Percentiles rank a stretch among this genome's conserved stretches.
phyloP scores from a whole-genome alignment of 1,284 basidiomycete species.

The Athelia psychrophila region DNA sequence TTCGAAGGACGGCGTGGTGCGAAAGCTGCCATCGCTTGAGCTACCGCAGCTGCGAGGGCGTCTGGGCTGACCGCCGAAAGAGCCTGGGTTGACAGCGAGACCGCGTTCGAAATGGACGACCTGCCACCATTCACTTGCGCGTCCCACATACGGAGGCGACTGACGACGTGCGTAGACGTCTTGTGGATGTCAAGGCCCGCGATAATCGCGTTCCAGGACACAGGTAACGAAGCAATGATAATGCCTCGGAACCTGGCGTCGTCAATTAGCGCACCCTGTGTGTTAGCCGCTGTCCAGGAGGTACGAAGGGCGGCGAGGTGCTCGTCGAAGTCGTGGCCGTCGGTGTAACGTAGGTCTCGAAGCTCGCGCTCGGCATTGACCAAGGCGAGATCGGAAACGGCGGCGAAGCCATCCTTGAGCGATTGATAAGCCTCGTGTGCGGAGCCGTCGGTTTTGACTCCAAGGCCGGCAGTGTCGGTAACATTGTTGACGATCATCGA shows the following conservation, averaged over 20 bases:
- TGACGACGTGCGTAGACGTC: neutral
- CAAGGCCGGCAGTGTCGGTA: slow-evolving; percentile 16
- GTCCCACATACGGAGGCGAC: neutral
- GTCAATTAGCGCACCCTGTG: neutral
- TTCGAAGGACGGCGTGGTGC: too few relatives aligned
- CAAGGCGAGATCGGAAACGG: slow-evolving; percentile 5
- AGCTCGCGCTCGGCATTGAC: slow-evolving; percentile 6
- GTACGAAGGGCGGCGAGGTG: neutral
- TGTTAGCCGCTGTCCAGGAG: neutral
- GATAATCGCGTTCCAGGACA: neutral
- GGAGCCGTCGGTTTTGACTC: slow-evolving; percentile 10
- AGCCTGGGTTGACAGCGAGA: neutral
- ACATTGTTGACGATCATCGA: slow-evolving; percentile 14
- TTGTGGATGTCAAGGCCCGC: neutral
- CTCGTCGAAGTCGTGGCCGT: neutral
- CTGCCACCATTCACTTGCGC: neutral
- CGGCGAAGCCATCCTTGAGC: slow-evolving; percentile 4
- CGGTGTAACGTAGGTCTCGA: neutral
- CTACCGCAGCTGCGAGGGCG: too few relatives aligned
- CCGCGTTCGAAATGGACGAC: neutral
- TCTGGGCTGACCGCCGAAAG: too few relatives aligned
- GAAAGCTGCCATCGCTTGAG: too few relatives aligned
- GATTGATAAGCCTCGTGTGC: slow-evolving; percentile 14
- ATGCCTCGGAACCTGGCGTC: neutral
- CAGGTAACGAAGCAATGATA: slow-evolving; percentile 1